Evolutionary conservation across 805 yeast species (phyloP), one percentile per base, ranked within the genome.

Genomic region (Lachancea cidri): DNA sequence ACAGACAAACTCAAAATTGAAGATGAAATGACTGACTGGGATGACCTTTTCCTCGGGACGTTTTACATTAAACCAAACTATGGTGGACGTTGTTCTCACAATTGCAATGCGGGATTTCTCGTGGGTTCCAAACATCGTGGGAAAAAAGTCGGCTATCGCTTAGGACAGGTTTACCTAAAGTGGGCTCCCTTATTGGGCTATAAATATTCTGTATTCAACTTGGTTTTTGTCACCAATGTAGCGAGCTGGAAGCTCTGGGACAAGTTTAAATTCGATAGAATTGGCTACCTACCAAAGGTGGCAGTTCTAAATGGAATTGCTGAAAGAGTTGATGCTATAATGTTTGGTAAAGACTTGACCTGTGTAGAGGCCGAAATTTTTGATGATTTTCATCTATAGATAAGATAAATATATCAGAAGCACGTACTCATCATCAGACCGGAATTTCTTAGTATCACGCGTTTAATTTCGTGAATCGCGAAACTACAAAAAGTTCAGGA

Each of bases 51-150:
- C 45, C 58, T 86, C 34, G 97, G 96, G 1, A 76, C 84, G 2
- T 84, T 81, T 58, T 85, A 82, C 60, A 70, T 88, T 53, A 87
- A 85, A 55, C 96, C 98, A 14, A 89, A 89, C 62, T 89, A 88
- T 57, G 64, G 71, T 2, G 96, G 95, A 6, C 73, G 95, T 43
- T 81, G 91, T 47, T 78, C 93, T 0, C 96, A 89, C 54, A 81
- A 77, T 20, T 86, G 96, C 54, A 89, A 89, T 58, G 96, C 81
- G 0, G 96, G 94, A 0, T 89, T 89, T 55, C 58, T 87, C 8
- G 95, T 89, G 5, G 74, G 74, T 44, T 68, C 70, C 6, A 48
- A 48, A 0, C 65, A 66, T 18, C 72, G 97, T 46, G 93, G 94
- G 0, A 60, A 70, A 35, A 81, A 83, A 7, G 62, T 86, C 13